Evolutionary conservation across 1,284 basidiomycete species (phyloP).

Genomic region (Sanghuangporus sanghuang): DNA sequence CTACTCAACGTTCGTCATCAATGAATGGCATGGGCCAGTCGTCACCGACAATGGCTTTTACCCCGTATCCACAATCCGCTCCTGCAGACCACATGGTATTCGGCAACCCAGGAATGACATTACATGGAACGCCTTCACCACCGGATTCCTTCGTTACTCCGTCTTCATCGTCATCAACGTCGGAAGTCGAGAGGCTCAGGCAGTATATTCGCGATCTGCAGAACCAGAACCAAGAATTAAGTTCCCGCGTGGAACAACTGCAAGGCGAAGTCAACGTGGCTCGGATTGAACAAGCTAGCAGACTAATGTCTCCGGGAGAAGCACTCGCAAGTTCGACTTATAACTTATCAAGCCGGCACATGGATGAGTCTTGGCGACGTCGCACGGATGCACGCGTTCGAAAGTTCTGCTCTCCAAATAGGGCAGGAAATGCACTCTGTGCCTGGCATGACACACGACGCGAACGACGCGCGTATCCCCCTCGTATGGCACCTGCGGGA

Average conservation of each 20-base stretch:
- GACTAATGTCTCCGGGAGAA: neutral
- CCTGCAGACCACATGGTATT: slow-evolving; percentile 10
- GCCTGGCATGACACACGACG: slow-evolving; percentile 83
- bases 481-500: slow-evolving; percentile 72
- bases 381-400: slow-evolving; percentile 66
- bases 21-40: slow-evolving; percentile 6
- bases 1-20: slow-evolving; percentile 9
- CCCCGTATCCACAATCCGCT: slow-evolving; percentile 10
- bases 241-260: slow-evolving; percentile 8
- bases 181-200: slow-evolving; percentile 8
- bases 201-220: slow-evolving; percentile 8
- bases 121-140: slow-evolving; percentile 13
- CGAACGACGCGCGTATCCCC: slow-evolving; percentile 69
- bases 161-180: neutral
- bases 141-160: neutral
- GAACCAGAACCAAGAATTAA: slow-evolving; percentile 7
- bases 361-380: slow-evolving; percentile 47
- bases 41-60: neutral
- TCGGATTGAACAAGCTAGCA: slow-evolving; percentile 11
- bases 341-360: neutral
- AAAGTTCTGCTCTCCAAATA: slow-evolving; percentile 73
- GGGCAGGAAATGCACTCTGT: slow-evolving; percentile 79
- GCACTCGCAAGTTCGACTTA: neutral
- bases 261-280: slow-evolving; percentile 11
- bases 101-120: slow-evolving; percentile 1